Evolutionary conservation across 495 filamentous ascomycete genomes (phyloP).

Genomic region (Penicillium salamii): DNA sequence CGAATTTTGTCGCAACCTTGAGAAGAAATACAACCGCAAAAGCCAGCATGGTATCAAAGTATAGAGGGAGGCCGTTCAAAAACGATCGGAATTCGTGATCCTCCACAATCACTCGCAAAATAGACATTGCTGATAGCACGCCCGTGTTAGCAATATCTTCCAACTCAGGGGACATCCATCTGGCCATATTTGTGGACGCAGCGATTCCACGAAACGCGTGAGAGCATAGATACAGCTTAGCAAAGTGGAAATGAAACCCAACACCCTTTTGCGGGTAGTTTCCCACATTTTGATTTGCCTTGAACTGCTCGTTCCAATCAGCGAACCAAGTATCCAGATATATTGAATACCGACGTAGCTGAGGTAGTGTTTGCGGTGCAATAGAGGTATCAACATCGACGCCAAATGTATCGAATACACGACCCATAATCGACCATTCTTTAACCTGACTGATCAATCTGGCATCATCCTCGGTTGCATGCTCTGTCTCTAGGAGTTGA

Average conservation of each 20-base stretch:
- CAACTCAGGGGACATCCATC: conserved; percentile 20
- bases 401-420: conserved; percentile 39
- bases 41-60: conserved; percentile 36
- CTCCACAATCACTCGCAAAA: conserved; percentile 25
- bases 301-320: conserved; percentile 31
- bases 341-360: conserved; percentile 26
- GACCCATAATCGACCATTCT: conserved; percentile 28
- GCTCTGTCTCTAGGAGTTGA: conserved; percentile 22
- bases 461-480: conserved; percentile 34
- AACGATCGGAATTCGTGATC: conserved; percentile 29
- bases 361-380: conserved; percentile 15
- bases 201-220: conserved; percentile 31
- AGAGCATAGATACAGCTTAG: conserved; percentile 36
- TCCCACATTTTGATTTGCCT: conserved; percentile 21
- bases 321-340: conserved; percentile 31
- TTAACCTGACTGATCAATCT: conserved; percentile 36
- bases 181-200: conserved; percentile 1
- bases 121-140: conserved; percentile 30
- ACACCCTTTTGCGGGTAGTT: conserved; percentile 32
- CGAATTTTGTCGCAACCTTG: conserved; percentile 30
- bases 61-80: conserved; percentile 31
- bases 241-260: conserved; percentile 30
- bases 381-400: conserved; percentile 34
- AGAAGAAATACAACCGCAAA: conserved; percentile 36
- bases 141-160: conserved; percentile 31